Evolutionary conservation across 2,329 filamentous ascomycete species (phyloP), one percentile per base, ranked within the genome.

Genomic region (Sphaerulina populicola): DNA sequence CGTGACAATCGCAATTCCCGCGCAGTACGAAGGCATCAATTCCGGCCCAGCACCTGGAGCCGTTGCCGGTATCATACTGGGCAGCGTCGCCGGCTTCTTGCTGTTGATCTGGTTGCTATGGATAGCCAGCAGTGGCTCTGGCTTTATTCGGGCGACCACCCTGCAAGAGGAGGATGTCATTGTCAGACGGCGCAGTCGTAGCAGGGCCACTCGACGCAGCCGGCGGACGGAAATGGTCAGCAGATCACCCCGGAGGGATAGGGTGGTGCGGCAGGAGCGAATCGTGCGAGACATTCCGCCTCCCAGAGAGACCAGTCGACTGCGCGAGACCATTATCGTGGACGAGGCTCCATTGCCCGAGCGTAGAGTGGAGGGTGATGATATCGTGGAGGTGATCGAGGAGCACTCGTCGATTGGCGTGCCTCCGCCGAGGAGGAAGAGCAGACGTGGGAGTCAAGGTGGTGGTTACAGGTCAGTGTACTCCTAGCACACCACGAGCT

Each of bases 31-130:
- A 41, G 71, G 72, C 47, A 69, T 79, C 31, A 67, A 77, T 62
- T 61, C 68, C 23, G 75, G 78, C 5, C 79, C 79, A 0, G 42
- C 72, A 0, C 75, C 80, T 0, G 80, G 78, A 48, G 74, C 75
- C 36, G 75, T 84, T 1, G 79, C 74, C 8, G 81, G 81, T 49
- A 82, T 83, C 52, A 76, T 78, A 5, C 69, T 80, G 23, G 77
- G 77, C 55, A 73, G 71, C 50, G 73, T 80, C 18, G 71, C 68
- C 6, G 77, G 74, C 42, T 77, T 79, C 65, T 64, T 79, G 21
- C 66, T 79, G 5, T 55, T 79, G 29, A 65, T 77, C 31, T 78
- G 74, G 73, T 68, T 80, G 4, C 62, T 78, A 21, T 76, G 62
- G 60, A 63, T 68, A 1, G 63, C 74, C 42, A 64, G 59, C 56